Conservation (phyloP, 352 stramenopile species). For the Pythium apleroticum region DNA sequence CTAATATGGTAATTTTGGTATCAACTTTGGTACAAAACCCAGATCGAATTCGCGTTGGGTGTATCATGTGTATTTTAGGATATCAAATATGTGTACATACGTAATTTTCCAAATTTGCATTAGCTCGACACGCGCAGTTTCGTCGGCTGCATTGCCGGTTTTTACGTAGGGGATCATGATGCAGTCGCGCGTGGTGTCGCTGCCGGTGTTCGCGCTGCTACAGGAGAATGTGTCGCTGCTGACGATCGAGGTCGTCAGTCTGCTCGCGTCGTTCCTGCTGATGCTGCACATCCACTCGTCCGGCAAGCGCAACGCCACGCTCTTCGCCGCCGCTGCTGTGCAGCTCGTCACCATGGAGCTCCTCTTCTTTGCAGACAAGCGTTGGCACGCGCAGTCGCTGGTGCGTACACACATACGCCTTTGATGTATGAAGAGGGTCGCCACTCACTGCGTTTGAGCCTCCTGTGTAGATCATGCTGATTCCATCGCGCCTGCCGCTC, state of each 20-base stretch:
- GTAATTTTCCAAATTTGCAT: not conserved
- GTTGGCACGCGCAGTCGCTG: slow-evolving; percentile 70
- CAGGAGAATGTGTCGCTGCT: slow-evolving; percentile 80
- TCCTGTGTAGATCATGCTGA: slow-evolving; percentile 21
- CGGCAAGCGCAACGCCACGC: slow-evolving; percentile 68
- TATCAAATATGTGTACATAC: not conserved
- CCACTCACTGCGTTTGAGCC: not conserved
- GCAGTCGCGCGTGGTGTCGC: slow-evolving; percentile 53
- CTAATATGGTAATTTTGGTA: not conserved
- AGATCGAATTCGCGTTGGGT: no score
- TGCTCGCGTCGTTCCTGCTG: slow-evolving; percentile 65
- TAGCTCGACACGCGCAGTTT: slow-evolving; percentile 6
- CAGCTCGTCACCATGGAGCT: slow-evolving; percentile 59
- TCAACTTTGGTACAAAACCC: not conserved
- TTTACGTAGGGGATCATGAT: slow-evolving; percentile 21
- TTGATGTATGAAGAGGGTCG: not conserved
- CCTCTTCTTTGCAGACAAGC: slow-evolving; percentile 60
- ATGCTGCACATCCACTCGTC: slow-evolving; percentile 78
- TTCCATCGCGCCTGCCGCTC: slow-evolving; percentile 37
- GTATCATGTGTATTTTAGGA: no score
- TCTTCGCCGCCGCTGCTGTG: slow-evolving; percentile 48
- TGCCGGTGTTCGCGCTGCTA: slow-evolving; percentile 65
- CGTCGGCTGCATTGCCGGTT: not conserved
- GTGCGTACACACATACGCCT: slow-evolving; percentile 26
- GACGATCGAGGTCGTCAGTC: slow-evolving; percentile 54